Conservation (phyloP, 208 protist genomes). For the Pavlovales sp. region DNA sequence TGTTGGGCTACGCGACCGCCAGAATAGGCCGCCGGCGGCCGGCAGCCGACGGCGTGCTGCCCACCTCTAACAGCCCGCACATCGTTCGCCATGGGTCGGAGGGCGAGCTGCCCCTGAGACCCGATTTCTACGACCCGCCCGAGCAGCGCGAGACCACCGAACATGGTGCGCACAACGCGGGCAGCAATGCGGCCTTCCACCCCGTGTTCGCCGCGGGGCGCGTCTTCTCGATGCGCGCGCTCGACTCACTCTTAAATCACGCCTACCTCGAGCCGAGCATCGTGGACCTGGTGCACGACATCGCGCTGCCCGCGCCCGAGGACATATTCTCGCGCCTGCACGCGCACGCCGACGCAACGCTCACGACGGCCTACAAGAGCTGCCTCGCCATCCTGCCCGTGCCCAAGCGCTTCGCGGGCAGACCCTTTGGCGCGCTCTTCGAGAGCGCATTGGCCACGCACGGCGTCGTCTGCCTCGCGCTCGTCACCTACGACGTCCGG, state of each 20-base stretch:
- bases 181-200: no score
- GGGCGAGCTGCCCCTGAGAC: no score
- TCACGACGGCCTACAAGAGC: background rate
- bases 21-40: no score
- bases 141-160: no score
- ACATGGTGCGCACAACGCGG: no score
- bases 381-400: background rate
- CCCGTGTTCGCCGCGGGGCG: background rate
- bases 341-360: no score
- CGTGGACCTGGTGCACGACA: background rate
- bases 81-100: no score
- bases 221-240: background rate
- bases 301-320: background rate
- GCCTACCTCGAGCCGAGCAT: background rate
- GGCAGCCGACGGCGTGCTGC: no score
- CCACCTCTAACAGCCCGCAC: no score
- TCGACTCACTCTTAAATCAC: background rate
- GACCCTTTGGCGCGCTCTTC: background rate
- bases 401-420: background rate
- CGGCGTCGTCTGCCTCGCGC: background rate
- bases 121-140: no score
- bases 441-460: background rate
- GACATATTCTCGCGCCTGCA: background rate
- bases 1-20: no score
- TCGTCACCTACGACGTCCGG: no score